These are phyloP conservation scores for Eurotiales sp. DNA, from an alignment of 2,329 filamentous ascomycete genomes.

Conservation along the genomic window DNA sequence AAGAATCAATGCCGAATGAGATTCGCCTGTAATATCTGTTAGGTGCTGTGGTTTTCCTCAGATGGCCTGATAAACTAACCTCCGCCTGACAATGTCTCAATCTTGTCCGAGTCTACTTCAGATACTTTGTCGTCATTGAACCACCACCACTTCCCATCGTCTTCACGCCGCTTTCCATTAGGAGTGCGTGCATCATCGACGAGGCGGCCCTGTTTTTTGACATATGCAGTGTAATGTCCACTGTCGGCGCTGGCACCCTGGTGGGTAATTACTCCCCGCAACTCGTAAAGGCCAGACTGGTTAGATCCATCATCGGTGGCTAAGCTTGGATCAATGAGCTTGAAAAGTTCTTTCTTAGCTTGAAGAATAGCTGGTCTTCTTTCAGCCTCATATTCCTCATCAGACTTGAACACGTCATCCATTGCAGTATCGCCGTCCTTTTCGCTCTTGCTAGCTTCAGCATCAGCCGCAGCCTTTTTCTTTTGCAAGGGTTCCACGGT, in stretches of 20 bases:
- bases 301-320: constrained; percentile 78
- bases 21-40: constrained; percentile 42
- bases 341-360: constrained; percentile 83
- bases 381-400: constrained; percentile 88
- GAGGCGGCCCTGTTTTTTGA: constrained; percentile 78
- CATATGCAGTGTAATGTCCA: constrained; percentile 95
- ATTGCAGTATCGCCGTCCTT: constrained; percentile 70
- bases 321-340: constrained; percentile 71
- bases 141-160: constrained; percentile 99
- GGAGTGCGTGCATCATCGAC: constrained; percentile 60
- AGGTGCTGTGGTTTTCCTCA: too few relatives aligned
- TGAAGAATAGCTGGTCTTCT: constrained; percentile 67
- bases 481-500: constrained; percentile 43
- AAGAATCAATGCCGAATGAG: constrained; percentile 49
- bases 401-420: constrained; percentile 78
- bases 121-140: constrained; percentile 98
- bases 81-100: constrained; percentile 83
- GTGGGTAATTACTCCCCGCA: constrained; percentile 90
- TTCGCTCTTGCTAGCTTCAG: constrained; percentile 48
- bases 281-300: constrained; percentile 91
- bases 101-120: constrained; percentile 87
- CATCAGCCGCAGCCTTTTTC: constrained; percentile 51
- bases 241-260: constrained; percentile 96
- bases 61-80: constrained; percentile 49
- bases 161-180: constrained; percentile 67